These are phyloP conservation scores for Cryptococcus sp. DNA, from an alignment of 1,284 basidiomycete genomes.

Conservation along the genomic window DNA sequence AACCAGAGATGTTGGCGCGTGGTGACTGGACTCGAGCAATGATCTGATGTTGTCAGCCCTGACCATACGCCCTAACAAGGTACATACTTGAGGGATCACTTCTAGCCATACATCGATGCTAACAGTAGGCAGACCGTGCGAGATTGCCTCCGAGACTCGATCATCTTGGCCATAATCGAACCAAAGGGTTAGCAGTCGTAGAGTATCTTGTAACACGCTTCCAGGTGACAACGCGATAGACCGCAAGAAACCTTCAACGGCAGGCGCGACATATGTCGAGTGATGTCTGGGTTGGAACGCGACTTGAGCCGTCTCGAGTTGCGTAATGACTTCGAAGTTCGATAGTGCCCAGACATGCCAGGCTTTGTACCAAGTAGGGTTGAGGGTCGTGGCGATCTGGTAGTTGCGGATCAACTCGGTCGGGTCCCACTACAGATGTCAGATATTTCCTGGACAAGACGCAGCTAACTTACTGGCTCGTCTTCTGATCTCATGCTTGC, in stretches of 20 bases:
- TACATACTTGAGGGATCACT: slow-evolving; percentile 85
- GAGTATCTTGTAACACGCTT: slow-evolving; percentile 91
- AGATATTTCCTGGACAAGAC: slow-evolving; percentile 47
- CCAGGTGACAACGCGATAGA: slow-evolving; percentile 88
- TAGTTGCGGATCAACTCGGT: slow-evolving; percentile 81
- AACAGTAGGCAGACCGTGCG: slow-evolving; percentile 79
- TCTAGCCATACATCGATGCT: slow-evolving; percentile 98
- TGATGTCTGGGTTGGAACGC: slow-evolving; percentile 69
- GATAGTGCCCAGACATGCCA: slow-evolving; percentile 99
- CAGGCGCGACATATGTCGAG: slow-evolving; percentile 84
- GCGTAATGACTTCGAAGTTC: slow-evolving; percentile 91
- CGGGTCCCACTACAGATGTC: slow-evolving; percentile 51
- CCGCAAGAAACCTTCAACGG: slow-evolving; percentile 95
- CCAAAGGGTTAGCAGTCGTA: slow-evolving; percentile 92
- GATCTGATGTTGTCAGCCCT: slow-evolving; percentile 58
- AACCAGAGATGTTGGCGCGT: slow-evolving; percentile 75
- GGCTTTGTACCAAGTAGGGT: slow-evolving; percentile 94
- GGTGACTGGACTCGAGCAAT: slow-evolving; percentile 98
- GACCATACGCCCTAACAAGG: background rate
- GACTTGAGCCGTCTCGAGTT: slow-evolving; percentile 67
- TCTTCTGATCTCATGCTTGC: slow-evolving; percentile 64
- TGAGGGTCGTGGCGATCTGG: slow-evolving; percentile 82
- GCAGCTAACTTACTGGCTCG: slow-evolving; percentile 60
- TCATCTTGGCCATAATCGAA: slow-evolving; percentile 95
- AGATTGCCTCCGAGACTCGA: slow-evolving; percentile 87